Evolutionary conservation across 78 protist species (phyloP).

Genomic region (Parvularia atlantis): DNA sequence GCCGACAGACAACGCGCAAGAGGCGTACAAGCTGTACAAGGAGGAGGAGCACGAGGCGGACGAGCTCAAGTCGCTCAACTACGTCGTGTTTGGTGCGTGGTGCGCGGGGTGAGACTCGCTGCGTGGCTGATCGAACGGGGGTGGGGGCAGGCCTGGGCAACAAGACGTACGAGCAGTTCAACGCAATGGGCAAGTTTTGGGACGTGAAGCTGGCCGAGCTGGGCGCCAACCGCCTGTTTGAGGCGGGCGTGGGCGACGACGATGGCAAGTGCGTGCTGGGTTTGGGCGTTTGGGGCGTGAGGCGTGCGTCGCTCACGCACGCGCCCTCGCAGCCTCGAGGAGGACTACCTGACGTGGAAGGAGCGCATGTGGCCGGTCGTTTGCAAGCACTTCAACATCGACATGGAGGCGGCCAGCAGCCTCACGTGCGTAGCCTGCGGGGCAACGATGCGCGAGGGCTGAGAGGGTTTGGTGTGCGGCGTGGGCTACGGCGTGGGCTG

Average conservation of each 20-base stretch:
- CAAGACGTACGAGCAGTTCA: conserved; percentile 78
- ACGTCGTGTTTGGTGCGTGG: conserved; percentile 25
- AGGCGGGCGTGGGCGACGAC: conserved; percentile 79
- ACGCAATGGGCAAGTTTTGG: conserved; percentile 47
- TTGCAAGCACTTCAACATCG: conserved; percentile 27
- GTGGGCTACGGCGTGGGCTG: too few relatives aligned
- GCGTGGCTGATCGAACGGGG: too few relatives aligned
- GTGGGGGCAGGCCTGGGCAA: conserved; percentile 89
- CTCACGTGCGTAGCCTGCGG: background rate
- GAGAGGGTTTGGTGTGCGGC: too few relatives aligned
- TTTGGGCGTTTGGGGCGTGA: too few relatives aligned
- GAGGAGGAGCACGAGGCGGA: conserved; percentile 26
- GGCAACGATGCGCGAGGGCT: too few relatives aligned
- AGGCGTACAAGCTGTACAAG: conserved; percentile 30
- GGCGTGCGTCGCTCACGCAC: too few relatives aligned
- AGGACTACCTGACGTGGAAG: conserved; percentile 73
- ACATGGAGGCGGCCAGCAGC: conserved; percentile 12
- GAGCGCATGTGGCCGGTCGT: conserved; percentile 41
- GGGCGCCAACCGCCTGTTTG: conserved; percentile 44
- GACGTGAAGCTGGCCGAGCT: conserved; percentile 51
- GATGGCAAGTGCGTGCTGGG: too few relatives aligned
- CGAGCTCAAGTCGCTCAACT: conserved; percentile 19
- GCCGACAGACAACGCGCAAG: conserved; percentile 80
- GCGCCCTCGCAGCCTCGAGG: too few relatives aligned
- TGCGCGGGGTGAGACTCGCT: too few relatives aligned